These are phyloP conservation scores for Encephalitozoon cuniculi DNA, from an alignment of 371 early-diverging fungal species.

Conservation along the genomic window DNA sequence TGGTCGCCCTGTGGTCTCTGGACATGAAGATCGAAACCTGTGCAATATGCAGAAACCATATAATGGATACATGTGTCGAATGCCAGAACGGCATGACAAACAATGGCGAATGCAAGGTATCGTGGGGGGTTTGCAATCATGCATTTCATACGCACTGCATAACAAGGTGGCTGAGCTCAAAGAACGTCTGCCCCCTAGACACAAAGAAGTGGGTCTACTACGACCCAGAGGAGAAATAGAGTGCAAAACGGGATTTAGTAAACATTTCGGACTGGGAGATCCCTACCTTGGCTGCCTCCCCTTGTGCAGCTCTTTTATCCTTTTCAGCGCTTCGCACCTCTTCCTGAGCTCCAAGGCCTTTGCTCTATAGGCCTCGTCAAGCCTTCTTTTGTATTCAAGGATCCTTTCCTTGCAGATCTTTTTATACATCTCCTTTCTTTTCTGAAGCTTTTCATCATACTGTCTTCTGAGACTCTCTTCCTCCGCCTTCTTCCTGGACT, in stretches of 20 bases:
- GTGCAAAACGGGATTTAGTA: conserved; percentile 8
- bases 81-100: conserved; percentile 67
- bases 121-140: conserved; percentile 98
- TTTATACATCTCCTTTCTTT: conserved; percentile 22
- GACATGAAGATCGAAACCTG: conserved; percentile 97
- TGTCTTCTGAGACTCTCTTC: conserved; percentile 7
- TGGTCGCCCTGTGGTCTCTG: conserved; percentile 61
- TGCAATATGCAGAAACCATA: conserved; percentile 98
- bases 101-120: conserved; percentile 84
- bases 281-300: background rate
- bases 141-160: conserved; percentile 99
- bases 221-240: conserved; percentile 61
- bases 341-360: background rate
- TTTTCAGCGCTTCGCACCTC: background rate
- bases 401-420: conserved; percentile 18
- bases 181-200: conserved; percentile 94
- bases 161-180: conserved; percentile 89
- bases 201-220: conserved; percentile 96
- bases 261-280: conserved; percentile 2
- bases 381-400: conserved; percentile 33
- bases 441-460: conserved; percentile 21
- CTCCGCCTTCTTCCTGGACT: conserved; percentile 9
- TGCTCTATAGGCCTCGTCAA: conserved; percentile 1
- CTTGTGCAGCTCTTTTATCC: background rate
- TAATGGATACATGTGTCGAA: conserved; percentile 90